phyloP scores from a whole-genome alignment of 306 rosid genomes.

The Lathyrus aphaca region DNA sequence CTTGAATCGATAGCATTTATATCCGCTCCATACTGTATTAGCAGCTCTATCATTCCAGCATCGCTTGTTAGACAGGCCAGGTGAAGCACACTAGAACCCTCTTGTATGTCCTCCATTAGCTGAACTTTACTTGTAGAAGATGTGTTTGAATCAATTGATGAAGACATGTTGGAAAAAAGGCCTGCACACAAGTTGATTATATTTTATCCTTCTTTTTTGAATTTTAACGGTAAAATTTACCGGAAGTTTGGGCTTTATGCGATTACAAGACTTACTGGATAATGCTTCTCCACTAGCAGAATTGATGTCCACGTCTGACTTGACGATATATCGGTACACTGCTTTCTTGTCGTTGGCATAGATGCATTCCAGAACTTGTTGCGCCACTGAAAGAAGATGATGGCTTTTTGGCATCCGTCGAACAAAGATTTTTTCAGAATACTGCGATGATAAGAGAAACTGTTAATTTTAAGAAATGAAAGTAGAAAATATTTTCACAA shows the following conservation, averaged over 20 bases:
- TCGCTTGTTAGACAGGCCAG: conserved; percentile 68
- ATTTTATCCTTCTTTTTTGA: conserved; percentile 11
- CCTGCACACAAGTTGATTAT: conserved; percentile 42
- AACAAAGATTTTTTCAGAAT: conserved; percentile 64
- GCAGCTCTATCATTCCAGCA: conserved; percentile 73
- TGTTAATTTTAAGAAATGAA: too few relatives aligned
- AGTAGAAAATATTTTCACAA: too few relatives aligned
- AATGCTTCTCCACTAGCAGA: conserved; percentile 39
- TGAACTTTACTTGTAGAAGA: conserved; percentile 38
- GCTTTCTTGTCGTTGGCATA: conserved; percentile 69
- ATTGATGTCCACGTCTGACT: conserved; percentile 58
- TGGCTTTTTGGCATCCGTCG: conserved; percentile 44
- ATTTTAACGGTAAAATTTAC: conserved; percentile 23
- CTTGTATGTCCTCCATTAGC: conserved; percentile 39
- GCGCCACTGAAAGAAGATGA: conserved; percentile 42
- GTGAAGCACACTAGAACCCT: conserved; percentile 66
- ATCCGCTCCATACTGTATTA: conserved; percentile 75
- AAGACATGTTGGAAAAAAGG: conserved; percentile 34
- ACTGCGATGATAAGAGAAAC: conserved; percentile 56
- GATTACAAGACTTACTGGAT: conserved; percentile 45
- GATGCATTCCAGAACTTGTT: conserved; percentile 61
- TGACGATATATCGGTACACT: conserved; percentile 62
- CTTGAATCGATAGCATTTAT: conserved; percentile 59
- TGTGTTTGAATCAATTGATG: conserved; percentile 43
- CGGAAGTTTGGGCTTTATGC: background rate